These are phyloP conservation scores for Globisporangium acanthophoron DNA, from an alignment of 352 stramenopile genomes.

Conservation along the genomic window DNA sequence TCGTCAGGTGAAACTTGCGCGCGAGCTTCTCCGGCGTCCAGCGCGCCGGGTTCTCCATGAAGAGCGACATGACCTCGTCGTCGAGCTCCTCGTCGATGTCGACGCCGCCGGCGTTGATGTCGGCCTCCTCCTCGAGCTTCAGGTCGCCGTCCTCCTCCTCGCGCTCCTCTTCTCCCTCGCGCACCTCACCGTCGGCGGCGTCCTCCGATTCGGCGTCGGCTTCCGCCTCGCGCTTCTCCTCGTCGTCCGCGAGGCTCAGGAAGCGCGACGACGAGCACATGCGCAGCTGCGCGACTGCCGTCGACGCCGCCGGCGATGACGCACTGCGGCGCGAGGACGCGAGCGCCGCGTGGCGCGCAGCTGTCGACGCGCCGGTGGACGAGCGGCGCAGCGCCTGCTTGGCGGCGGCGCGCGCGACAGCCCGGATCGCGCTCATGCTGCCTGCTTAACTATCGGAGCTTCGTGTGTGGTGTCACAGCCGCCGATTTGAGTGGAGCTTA, in stretches of 20 bases:
- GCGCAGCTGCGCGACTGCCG: slow-evolving; percentile 13
- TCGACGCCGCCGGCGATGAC: neutral
- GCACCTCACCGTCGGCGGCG: slow-evolving; percentile 12
- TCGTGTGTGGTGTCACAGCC: neutral
- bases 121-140: slow-evolving; percentile 45
- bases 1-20: slow-evolving; percentile 65
- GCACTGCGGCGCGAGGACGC: neutral
- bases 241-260: slow-evolving; percentile 62
- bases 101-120: slow-evolving; percentile 71
- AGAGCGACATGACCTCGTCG: slow-evolving; percentile 70
- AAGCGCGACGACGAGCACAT: slow-evolving; percentile 65
- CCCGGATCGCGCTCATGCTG: slow-evolving; percentile 22
- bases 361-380: neutral
- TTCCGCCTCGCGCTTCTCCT: slow-evolving; percentile 24
- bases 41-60: slow-evolving; percentile 82
- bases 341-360: slow-evolving; percentile 1
- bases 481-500: neutral
- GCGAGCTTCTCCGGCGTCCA: slow-evolving; percentile 85
- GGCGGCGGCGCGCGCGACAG: slow-evolving; percentile 16
- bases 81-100: slow-evolving; percentile 68
- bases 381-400: slow-evolving; percentile 9
- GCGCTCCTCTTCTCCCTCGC: slow-evolving; percentile 23
- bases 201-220: slow-evolving; percentile 14
- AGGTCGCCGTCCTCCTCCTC: slow-evolving; percentile 61
- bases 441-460: neutral